Evolutionary conservation across 2,329 filamentous ascomycete genomes (phyloP), one percentile per base, ranked within the genome.

Genomic region (Exophiala mesophila): DNA sequence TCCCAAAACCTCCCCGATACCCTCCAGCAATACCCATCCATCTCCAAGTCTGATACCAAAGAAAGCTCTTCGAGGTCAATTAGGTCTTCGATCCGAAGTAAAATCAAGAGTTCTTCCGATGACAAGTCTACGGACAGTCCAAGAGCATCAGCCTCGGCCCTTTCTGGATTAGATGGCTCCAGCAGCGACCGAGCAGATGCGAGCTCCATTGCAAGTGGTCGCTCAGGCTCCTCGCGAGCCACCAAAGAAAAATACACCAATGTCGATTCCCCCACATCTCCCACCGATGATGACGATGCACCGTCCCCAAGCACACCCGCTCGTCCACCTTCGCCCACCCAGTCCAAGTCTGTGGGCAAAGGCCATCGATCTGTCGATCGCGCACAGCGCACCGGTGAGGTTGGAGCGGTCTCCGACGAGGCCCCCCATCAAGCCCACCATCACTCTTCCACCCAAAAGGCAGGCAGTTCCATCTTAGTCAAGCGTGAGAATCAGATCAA

Each of bases 401-500:
- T 98, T 30, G 92, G 94, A 58, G 82, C 89, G 55, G 88, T 98
- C 15, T 97, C 90, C 10, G 92, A 97, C 59, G 83, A 83, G 46
- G 90, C 89, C 19, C 88, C 88, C 2, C 80, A 80, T 8, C 83
- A 83, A 23, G 78, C 66, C 32, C 69, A 68, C 39, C 69, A 63
- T 63, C 78, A 61, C 71, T 73, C 64, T 63, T 73, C 55, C 66
- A 78, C 59, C 62, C 80, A 83, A 56, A 79, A 84, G 52, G 86
- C 88, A 0, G 88, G 87, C 37, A 84, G 92, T 61, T 92, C 90
- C 1, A 98, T 98, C 52, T 69, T 98, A 35, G 81, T 95, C 53
- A 86, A 86, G 70, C 82, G 83, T 53, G 82, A 87, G 39, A 81
- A 83, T 56, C 71, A 77, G 15, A 74, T 83, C 48, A 86, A 81